Conservation (phyloP, 805 yeast genomes). For the Myxozyma kluyveri region DNA sequence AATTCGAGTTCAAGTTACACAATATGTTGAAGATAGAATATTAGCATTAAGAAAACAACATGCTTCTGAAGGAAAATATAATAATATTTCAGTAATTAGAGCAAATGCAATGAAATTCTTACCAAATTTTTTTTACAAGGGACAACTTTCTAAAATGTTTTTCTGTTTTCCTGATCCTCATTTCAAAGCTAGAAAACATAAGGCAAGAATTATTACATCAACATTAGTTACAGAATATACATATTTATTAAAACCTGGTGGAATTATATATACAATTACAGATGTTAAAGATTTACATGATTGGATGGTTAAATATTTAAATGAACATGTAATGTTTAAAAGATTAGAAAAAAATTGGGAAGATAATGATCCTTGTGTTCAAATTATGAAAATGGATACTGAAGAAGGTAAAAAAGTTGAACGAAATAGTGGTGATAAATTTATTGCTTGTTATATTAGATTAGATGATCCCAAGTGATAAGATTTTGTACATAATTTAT, state of each 20-base stretch:
- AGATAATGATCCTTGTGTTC: slow-evolving; percentile 71
- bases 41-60: slow-evolving; percentile 74
- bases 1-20: slow-evolving; percentile 95
- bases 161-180: slow-evolving; percentile 99
- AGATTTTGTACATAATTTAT: neutral
- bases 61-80: slow-evolving; percentile 49
- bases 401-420: slow-evolving; percentile 97
- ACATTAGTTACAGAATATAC: slow-evolving; percentile 91
- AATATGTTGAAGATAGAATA: slow-evolving; percentile 93
- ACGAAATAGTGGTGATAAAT: slow-evolving; percentile 84
- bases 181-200: slow-evolving; percentile 94
- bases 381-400: slow-evolving; percentile 85
- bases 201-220: slow-evolving; percentile 88
- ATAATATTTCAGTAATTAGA: slow-evolving; percentile 84
- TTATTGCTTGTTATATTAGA: slow-evolving; percentile 62
- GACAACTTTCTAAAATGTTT: slow-evolving; percentile 70
- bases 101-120: slow-evolving; percentile 97
- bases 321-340: slow-evolving; percentile 86
- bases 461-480: slow-evolving; percentile 21
- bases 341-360: slow-evolving; percentile 81
- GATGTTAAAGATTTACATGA: slow-evolving; percentile 89
- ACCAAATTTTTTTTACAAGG: slow-evolving; percentile 85
- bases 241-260: slow-evolving; percentile 79
- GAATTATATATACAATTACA: slow-evolving; percentile 88
- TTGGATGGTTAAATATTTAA: slow-evolving; percentile 95